A percentile compares a stretch with the other conserved stretches of the same genome.
These are phyloP conservation scores for Ophiosphaerella narmari DNA, from an alignment of 2,329 filamentous ascomycete genomes.

Conservation along the genomic window DNA sequence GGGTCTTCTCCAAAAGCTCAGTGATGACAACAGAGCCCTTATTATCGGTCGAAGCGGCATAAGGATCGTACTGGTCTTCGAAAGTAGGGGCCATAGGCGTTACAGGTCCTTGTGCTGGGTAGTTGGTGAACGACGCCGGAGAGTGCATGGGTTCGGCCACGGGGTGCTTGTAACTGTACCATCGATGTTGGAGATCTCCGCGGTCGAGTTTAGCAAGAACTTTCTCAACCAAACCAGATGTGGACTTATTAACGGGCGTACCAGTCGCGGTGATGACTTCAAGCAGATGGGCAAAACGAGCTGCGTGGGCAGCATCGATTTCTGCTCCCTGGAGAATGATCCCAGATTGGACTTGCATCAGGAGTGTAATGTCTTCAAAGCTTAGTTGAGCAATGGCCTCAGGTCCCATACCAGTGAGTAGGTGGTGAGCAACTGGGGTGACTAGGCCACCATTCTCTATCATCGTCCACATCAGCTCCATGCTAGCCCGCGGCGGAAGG, in stretches of 20 bases:
- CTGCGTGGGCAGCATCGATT: conserved; percentile 61
- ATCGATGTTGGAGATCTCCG: conserved; percentile 56
- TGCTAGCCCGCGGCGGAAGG: conserved; percentile 59
- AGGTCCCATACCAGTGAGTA: conserved; percentile 64
- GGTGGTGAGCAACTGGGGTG: conserved; percentile 63
- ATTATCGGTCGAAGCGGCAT: conserved; percentile 87
- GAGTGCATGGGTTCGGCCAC: conserved; percentile 48
- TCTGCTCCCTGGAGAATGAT: conserved; percentile 53
- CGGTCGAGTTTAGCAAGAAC: conserved; percentile 59
- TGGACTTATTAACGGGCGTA: conserved; percentile 60
- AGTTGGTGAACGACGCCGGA: conserved; percentile 58
- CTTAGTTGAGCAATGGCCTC: conserved; percentile 62
- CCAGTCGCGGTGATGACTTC: conserved; percentile 60
- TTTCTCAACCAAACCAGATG: conserved; percentile 62
- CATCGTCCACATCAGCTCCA: conserved; percentile 67
- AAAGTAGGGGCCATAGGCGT: conserved; percentile 64
- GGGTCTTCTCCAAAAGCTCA: conserved; percentile 81
- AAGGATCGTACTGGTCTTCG: conserved; percentile 88
- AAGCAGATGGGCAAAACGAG: conserved; percentile 66
- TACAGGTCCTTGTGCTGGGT: conserved; percentile 51
- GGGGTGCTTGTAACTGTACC: conserved; percentile 63
- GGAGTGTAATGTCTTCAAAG: conserved; percentile 59
- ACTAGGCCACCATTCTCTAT: conserved; percentile 67
- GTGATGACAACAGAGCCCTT: conserved; percentile 90
- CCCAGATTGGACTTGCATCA: conserved; percentile 63